Base-by-base conservation (phyloP, 805 yeast genomes). In the Isabelozyma rhagii region DNA sequence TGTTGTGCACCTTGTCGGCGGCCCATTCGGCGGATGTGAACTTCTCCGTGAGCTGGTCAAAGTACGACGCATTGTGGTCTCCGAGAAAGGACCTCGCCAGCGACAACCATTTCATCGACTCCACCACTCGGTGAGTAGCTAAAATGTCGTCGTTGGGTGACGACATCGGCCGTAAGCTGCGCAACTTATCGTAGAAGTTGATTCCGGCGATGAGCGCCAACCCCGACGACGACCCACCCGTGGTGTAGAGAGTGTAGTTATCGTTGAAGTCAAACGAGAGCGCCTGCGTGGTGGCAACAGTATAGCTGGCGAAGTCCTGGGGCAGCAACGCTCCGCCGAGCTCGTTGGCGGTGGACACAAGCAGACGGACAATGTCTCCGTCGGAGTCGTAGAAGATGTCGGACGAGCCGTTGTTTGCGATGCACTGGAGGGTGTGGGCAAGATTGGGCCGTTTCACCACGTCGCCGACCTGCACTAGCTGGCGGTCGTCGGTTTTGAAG, bases 21-120 rank as follows among this genome's bases (percentile, higher is more conserved):
- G 84, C 78, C 93, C 96, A 93, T 29, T 79, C 74, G 1, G 64
- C 56, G 6, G 78, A 66, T 11, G 81, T 60, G 42, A 83, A 79
- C 45, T 78, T 72, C 0, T 63, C 52, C 28, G 83, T 75, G 17
- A 66, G 49, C 8, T 54, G 54, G 8, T 51, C 31, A 78, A 69
- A 31, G 49, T 51, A 55, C 67, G 83, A 47, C 55, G 63, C 21
- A 36, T 51, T 61, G 14, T 71, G 57, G 59, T 90, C 97, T 0
- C 98, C 98, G 25, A 93, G 75, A 56, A 89, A 80, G n/a, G 92
- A 82, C 54, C 97, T 77, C 0, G 86, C 93, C 10, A 93, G 79
- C 0, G 92, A 89, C 80, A 90, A 79, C 97, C 97, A 93, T 67
- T 93, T 93, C 96, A 93, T 89, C 3, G 87, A 71, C 67, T 93